A percentile compares a stretch with the other conserved stretches of the same genome.
Conservation (phyloP, 305 asterid genomes). For the Plantago lanceolata region DNA sequence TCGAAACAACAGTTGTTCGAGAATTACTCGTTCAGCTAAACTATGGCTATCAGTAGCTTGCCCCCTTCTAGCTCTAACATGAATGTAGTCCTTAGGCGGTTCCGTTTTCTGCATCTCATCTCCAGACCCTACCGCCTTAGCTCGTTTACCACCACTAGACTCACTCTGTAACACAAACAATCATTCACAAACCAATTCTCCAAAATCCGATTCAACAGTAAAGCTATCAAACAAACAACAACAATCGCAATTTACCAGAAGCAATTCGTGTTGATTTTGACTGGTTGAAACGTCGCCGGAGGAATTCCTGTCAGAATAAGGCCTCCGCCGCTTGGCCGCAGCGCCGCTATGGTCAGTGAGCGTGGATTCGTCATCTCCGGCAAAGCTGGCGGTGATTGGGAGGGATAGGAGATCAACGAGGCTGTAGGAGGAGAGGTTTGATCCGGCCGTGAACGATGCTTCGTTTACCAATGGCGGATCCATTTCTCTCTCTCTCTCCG, state of each 20-base stretch:
- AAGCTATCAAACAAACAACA: no score
- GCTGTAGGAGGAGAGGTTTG: constrained; percentile 68
- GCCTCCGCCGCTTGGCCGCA: no score
- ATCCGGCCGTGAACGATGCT: constrained; percentile 62
- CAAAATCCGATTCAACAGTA: no score
- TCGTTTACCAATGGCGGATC: constrained; percentile 78
- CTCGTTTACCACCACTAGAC: constrained; percentile 38
- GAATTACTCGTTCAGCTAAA: constrained; percentile 79
- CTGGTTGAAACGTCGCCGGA: no score
- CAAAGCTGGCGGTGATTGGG: constrained; percentile 42
- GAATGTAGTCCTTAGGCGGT: constrained; percentile 91
- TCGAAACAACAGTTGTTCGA: not conserved
- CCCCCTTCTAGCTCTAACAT: constrained; percentile 93
- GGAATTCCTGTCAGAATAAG: no score
- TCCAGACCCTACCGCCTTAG: constrained; percentile 35
- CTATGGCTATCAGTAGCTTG: constrained; percentile 98
- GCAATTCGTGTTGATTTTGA: no score
- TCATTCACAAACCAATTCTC: constrained; percentile 36
- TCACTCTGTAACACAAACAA: constrained; percentile 39
- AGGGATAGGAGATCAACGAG: constrained; percentile 69
- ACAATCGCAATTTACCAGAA: no score
- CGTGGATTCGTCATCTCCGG: constrained; percentile 61
- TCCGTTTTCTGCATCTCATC: constrained; percentile 51
- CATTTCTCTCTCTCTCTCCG: constrained; percentile 47
- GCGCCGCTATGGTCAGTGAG: constrained; percentile 63